Evolutionary conservation across 768 basidiomycete genomes (phyloP).

Genomic region (Lactifluus piperatus): DNA sequence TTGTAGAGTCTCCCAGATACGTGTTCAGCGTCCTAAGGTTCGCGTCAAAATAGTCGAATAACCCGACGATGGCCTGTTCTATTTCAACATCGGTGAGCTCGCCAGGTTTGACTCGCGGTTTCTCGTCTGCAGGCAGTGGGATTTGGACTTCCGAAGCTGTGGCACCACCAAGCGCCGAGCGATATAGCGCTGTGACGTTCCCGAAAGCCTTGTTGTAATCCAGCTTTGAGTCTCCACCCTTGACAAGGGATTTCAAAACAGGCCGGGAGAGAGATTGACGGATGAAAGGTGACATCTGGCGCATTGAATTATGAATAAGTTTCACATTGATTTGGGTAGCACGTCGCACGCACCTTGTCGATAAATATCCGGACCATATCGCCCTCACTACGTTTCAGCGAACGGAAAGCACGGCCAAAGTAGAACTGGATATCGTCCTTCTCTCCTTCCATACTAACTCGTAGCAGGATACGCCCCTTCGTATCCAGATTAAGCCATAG

Average conservation of each 20-base stretch:
- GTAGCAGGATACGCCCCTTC: slow-evolving; percentile 72
- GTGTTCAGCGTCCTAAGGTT: slow-evolving; percentile 89
- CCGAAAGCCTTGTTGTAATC: slow-evolving; percentile 90
- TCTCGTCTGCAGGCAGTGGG: slow-evolving; percentile 65
- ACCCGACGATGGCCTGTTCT: slow-evolving; percentile 80
- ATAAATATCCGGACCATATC: slow-evolving; percentile 96
- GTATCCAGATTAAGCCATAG: slow-evolving; percentile 88
- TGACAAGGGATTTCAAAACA: slow-evolving; percentile 72
- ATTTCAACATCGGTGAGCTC: slow-evolving; percentile 89
- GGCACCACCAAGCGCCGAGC: slow-evolving; percentile 68
- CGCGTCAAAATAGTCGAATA: slow-evolving; percentile 95
- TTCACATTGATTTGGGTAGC: neutral
- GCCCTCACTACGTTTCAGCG: slow-evolving; percentile 82
- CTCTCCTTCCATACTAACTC: slow-evolving; percentile 98
- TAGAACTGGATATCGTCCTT: slow-evolving; percentile 97
- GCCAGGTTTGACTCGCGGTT: slow-evolving; percentile 68
- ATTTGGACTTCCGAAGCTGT: slow-evolving; percentile 63
- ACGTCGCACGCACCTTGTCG: slow-evolving; percentile 72
- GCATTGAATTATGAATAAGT: neutral
- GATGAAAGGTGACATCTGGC: slow-evolving; percentile 89
- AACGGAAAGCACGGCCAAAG: slow-evolving; percentile 93
- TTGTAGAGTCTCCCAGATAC: slow-evolving; percentile 72
- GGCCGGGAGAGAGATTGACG: slow-evolving; percentile 73
- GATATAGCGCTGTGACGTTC: slow-evolving; percentile 72
- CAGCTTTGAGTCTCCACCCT: slow-evolving; percentile 47